Evolutionary conservation across 2,329 filamentous ascomycete genomes (phyloP).

Genomic region (Monascus ruber): DNA sequence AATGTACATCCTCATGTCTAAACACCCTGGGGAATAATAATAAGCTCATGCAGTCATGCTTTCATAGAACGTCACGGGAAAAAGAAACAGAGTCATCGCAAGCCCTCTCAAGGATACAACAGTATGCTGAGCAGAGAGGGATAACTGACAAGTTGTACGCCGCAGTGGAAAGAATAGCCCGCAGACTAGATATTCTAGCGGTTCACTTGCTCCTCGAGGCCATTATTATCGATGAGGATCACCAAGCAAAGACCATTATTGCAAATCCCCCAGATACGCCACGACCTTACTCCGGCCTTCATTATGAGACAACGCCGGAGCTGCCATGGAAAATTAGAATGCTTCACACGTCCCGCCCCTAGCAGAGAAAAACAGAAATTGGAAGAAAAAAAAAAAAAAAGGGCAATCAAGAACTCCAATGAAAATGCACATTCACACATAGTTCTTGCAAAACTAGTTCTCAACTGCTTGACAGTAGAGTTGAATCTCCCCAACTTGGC

Average conservation of each 20-base stretch:
- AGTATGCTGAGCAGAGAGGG: background rate
- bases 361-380: too few species aligned
- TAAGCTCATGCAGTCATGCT: background rate
- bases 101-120: background rate
- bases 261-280: too few species aligned
- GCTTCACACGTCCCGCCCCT: too few species aligned
- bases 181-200: too few species aligned
- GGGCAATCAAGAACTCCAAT: background rate
- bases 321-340: too few species aligned
- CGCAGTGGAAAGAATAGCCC: background rate
- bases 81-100: background rate
- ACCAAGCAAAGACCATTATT: too few species aligned
- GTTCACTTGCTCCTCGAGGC: too few species aligned
- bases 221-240: too few species aligned
- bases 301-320: too few species aligned
- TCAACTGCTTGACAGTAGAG: conserved; percentile 59
- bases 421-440: background rate
- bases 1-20: background rate
- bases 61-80: background rate
- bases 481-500: conserved; percentile 79
- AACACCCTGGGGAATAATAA: background rate
- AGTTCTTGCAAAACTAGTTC: conserved; percentile 10
- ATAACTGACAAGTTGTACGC: background rate
- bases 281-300: too few species aligned
- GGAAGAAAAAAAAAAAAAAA: background rate